Evolutionary conservation across 2,329 filamentous ascomycete species (phyloP), one percentile per base, ranked within the genome.

Genomic region (Colletotrichum lini): DNA sequence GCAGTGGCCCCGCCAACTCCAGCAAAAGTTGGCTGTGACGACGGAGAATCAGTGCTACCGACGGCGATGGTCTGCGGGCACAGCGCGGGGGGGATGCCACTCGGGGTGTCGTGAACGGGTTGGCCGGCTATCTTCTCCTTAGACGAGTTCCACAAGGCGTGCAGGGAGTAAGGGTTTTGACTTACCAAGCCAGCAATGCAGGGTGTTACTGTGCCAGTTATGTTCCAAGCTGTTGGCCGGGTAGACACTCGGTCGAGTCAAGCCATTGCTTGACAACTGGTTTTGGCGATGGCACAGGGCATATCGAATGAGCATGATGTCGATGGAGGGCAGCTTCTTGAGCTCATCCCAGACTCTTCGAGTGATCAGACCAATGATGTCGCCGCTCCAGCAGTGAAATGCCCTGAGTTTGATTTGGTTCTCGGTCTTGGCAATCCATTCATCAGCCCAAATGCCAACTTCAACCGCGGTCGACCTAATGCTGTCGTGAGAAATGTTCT

Each of bases 171-270:
- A 35, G 30, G n/a, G 3, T n/a, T 13, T 50, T 53, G 7, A 73
- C 79, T 73, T 75, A 83, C 82, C 77, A 47, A 83, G 76, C 82
- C 82, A 83, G 64, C 81, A 80, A 44, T 82, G 76, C 3, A 82
- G 69, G 18, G 68, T 75, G 13, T 78, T 70, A 4, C 70, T 74
- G 8, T 70, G 65, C 44, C 75, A 78, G 10, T 79, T 79, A 35
- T 75, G 67, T 57, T 75, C 60, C 3, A 82, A 67, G 44, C 79
- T 79, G 47, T 71, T 75, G 8, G 75, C 44, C 7, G 66, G 71
- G 18, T 58, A 72, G 1, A 1, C 6, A 12, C 5, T 23, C 2
- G 64, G 59, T 12, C 23, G 64, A 21, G 49, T 4, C 26, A 23
- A 38, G 12, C 2, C 6, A 12, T 53, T 45, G 23, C 3, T 21